These are phyloP conservation scores for Irineochytrium annulatum DNA, from an alignment of 192 early-diverging fungal genomes.

Conservation along the genomic window DNA sequence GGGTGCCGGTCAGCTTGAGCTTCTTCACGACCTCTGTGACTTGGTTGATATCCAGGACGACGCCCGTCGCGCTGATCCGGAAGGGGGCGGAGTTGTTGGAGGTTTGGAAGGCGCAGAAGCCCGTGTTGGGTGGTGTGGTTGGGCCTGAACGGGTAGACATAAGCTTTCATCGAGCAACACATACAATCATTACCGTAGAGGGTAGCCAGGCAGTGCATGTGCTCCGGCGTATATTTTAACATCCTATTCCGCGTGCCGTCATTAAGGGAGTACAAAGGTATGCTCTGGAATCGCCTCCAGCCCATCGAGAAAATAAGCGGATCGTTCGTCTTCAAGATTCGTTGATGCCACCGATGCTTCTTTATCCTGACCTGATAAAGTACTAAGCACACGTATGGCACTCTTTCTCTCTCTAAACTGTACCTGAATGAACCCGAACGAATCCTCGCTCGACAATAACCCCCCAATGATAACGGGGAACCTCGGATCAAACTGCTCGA, in stretches of 20 bases:
- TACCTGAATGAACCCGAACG: constrained; percentile 88
- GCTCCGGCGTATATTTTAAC: constrained; percentile 99
- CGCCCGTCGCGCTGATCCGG: constrained; percentile 94
- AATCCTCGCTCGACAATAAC: constrained; percentile 82
- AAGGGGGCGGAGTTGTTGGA: constrained; percentile 66
- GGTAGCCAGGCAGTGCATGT: constrained; percentile 98
- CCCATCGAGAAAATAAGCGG: constrained; percentile 96
- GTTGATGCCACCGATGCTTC: constrained; percentile 94
- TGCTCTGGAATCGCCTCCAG: constrained; percentile 96
- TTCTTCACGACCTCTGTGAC: constrained; percentile 97
- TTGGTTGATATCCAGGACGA: constrained; percentile 91
- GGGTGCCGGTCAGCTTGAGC: constrained; percentile 93
- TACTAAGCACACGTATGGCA: background rate
- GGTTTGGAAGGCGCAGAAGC: constrained; percentile 89
- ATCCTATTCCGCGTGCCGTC: constrained; percentile 86
- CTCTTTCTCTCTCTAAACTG: background rate
- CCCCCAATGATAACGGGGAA: constrained; percentile 93
- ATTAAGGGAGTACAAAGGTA: constrained; percentile 92
- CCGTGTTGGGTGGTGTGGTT: constrained; percentile 91
- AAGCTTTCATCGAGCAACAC: background rate
- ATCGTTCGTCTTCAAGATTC: constrained; percentile 96
- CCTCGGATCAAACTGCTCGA: constrained; percentile 82
- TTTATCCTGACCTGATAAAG: constrained; percentile 79
- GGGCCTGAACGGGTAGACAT: constrained; percentile 51
- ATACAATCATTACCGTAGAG: constrained; percentile 90